Evolutionary conservation across 2,329 filamentous ascomycete genomes (phyloP).

Genomic region (Monilinia polystroma): DNA sequence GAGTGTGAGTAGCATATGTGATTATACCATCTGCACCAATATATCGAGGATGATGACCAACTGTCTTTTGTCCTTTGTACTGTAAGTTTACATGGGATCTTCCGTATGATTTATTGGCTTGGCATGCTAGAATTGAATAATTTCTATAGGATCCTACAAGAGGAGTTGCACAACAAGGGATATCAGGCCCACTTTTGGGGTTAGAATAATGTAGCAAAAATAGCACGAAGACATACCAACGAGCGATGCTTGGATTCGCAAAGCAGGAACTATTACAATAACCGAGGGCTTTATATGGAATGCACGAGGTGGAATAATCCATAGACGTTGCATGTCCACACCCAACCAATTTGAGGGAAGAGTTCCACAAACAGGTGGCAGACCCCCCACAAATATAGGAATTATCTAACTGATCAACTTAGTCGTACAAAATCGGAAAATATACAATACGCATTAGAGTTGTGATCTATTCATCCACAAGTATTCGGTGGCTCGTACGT

Average conservation of each 20-base stretch:
- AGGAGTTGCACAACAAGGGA: conserved; percentile 26
- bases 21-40: conserved; percentile 24
- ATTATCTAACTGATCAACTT: conserved; percentile 22
- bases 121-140: conserved; percentile 26
- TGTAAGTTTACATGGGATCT: conserved; percentile 12
- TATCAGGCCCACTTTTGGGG: conserved; percentile 17
- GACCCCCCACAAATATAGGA: conserved; percentile 26
- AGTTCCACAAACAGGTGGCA: conserved; percentile 29
- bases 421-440: background rate
- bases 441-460: conserved; percentile 15
- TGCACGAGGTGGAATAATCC: conserved; percentile 27
- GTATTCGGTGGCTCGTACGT: conserved; percentile 17
- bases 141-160: conserved; percentile 20
- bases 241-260: conserved; percentile 26
- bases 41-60: conserved; percentile 24
- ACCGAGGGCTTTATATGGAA: conserved; percentile 23
- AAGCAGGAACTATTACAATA: conserved; percentile 24
- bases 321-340: conserved; percentile 27
- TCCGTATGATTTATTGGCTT: conserved; percentile 19
- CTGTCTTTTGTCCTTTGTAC: conserved; percentile 23
- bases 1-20: conserved; percentile 26
- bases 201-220: background rate
- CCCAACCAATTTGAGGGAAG: conserved; percentile 24
- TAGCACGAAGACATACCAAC: conserved; percentile 20
- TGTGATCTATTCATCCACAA: conserved; percentile 24